phyloP scores from a whole-genome alignment of 805 yeast genomes.

The Hanseniaspora guilliermondii region DNA sequence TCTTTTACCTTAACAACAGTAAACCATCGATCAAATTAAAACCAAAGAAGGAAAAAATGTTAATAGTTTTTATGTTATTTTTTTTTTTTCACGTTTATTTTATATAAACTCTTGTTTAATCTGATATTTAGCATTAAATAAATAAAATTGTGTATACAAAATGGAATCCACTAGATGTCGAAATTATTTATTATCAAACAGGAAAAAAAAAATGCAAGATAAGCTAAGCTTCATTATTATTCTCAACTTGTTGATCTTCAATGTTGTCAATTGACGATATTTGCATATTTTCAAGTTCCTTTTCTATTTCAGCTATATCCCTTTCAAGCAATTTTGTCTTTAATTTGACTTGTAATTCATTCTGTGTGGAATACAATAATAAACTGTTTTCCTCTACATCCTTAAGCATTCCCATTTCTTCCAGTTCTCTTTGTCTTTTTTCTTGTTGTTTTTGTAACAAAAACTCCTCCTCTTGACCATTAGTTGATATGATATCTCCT shows the following conservation, averaged over 20 bases:
- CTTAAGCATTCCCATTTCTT: not conserved
- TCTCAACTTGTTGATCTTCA: not conserved
- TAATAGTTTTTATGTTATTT: no score
- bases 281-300: not conserved
- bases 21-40: not conserved
- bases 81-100: no score
- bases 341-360: conserved; percentile 24
- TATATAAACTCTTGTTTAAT: no score
- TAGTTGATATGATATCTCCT: conserved; percentile 21
- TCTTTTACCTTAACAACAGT: no score
- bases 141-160: no score
- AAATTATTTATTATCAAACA: no score
- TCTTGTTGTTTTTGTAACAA: conserved; percentile 12
- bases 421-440: conserved; percentile 10
- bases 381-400: conserved; percentile 1
- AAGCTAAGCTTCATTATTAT: not conserved
- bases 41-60: no score
- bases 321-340: conserved; percentile 22
- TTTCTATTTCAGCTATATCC: conserved; percentile 22
- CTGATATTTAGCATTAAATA: no score
- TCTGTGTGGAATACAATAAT: conserved; percentile 20
- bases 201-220: not conserved
- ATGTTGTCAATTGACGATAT: not conserved
- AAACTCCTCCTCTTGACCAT: conserved; percentile 13
- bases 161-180: no score